Evolutionary conservation across 352 stramenopile species (phyloP), one percentile per base, ranked within the genome.

Genomic region (Peronospora farinosa): DNA sequence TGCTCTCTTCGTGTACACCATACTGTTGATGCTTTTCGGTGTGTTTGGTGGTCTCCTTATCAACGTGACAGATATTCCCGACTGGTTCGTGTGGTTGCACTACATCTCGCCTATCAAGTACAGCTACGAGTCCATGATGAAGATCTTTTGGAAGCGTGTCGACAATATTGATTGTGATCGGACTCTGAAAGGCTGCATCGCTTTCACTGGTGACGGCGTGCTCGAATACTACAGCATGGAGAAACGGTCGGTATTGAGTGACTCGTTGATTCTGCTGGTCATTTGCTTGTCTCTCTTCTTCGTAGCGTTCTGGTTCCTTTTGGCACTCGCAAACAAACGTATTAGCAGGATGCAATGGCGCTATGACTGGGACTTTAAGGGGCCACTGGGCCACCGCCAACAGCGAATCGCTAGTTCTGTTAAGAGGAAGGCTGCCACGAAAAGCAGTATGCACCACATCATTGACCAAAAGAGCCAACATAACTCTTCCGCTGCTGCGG

Each of bases 61-160:
- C 27, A 75, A 84, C 16, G 46, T 67, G 11, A 60, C 67, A 37
- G 56, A 68, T 27, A 70, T 68, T 6, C 72, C 69, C 0, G 67
- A 74, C 51, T 84, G 66, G 64, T 60, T 80, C 1, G 47, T 69
- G 39, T 84, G 72, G 72, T 51, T 84, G n/a, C 67, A 78, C 32
- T 80, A 78, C 60, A 63, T 84, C n/a, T 84, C 72, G 12, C 70
- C 70, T 0, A 39, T 84, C 28, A 76, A 74, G 45, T 84, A 77
- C 53, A 58, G 47, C n/a, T 80, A 68, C 38, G 66, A 74, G 11
- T 67, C 65, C 1, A 27, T 78, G 30, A 80, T 77, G 64, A 69
- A 67, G 15, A 52, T 74, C 6, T 80, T 75, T 53, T 84, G 72
- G 72, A 56, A 64, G 42, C 60, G 53, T 23, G 51, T 80, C 5